Evolutionary conservation across 176 grass and related monocot genomes (phyloP).

Genomic region (Typha latifolia): DNA sequence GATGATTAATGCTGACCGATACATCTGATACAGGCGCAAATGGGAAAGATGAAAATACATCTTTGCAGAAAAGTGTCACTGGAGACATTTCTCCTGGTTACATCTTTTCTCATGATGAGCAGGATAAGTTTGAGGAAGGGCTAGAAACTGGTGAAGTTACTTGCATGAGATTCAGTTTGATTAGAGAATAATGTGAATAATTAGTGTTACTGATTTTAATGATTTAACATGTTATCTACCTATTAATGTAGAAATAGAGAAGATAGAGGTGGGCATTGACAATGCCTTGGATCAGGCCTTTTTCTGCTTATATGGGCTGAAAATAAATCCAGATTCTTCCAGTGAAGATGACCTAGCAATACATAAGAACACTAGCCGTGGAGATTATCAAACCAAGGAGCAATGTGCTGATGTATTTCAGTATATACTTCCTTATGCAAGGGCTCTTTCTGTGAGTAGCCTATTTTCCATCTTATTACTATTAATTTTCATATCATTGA

Average conservation of each 20-base stretch:
- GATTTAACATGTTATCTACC: slow-evolving; percentile 19
- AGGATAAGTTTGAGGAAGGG: slow-evolving; percentile 48
- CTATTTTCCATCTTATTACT: background rate
- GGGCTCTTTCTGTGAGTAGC: slow-evolving; percentile 71
- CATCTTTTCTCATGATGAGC: slow-evolving; percentile 20
- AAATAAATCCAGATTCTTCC: slow-evolving; percentile 90
- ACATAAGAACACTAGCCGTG: slow-evolving; percentile 90
- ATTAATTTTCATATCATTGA: background rate
- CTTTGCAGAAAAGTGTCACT: slow-evolving; percentile 17
- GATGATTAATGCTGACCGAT: slow-evolving; percentile 14
- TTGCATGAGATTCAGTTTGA: background rate
- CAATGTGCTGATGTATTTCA: slow-evolving; percentile 99
- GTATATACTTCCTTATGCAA: slow-evolving; percentile 92
- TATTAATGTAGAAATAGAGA: slow-evolving; percentile 67
- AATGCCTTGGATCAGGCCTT: slow-evolving; percentile 92
- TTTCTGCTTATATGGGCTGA: slow-evolving; percentile 97
- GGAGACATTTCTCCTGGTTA: slow-evolving; percentile 22
- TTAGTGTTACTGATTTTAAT: background rate
- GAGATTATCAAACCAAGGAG: slow-evolving; percentile 98
- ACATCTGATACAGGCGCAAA: slow-evolving; percentile 56
- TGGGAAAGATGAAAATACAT: slow-evolving; percentile 43
- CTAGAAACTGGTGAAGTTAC: slow-evolving; percentile 48
- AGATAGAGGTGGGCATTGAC: slow-evolving; percentile 74
- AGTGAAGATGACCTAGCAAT: slow-evolving; percentile 83
- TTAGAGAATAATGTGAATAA: background rate